Conservation (phyloP, 345 rosid species). For the Diplotaxis tenuifolia region DNA sequence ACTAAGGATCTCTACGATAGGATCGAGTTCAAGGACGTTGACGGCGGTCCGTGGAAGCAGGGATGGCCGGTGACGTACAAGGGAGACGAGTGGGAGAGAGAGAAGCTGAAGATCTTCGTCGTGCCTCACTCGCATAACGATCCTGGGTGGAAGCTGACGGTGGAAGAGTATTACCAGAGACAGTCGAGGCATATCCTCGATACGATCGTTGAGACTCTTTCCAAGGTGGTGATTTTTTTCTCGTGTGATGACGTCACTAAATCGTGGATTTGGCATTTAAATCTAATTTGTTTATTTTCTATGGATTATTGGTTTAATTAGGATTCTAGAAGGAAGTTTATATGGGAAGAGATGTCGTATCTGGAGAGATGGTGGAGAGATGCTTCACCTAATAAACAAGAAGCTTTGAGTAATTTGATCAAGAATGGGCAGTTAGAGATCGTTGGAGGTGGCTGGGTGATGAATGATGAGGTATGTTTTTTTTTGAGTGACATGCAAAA, state of each 20-base stretch:
- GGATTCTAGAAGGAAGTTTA: constrained; percentile 87
- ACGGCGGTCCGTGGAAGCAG: constrained; percentile 97
- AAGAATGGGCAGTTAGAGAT: constrained; percentile 93
- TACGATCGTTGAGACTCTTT: constrained; percentile 76
- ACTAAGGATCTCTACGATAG: constrained; percentile 84
- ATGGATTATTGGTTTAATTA: constrained; percentile 33
- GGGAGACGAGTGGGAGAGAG: constrained; percentile 85
- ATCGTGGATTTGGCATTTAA: not conserved
- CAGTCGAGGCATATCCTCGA: constrained; percentile 83
- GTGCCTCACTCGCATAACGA: constrained; percentile 98
- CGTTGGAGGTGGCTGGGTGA: constrained; percentile 99
- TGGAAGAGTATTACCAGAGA: constrained; percentile 87
- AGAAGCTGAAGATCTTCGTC: constrained; percentile 81
- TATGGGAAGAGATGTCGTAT: constrained; percentile 99
- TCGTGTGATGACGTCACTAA: constrained; percentile 31
- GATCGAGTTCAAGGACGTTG: constrained; percentile 76
- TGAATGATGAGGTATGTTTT: constrained; percentile 88
- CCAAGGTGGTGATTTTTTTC: constrained; percentile 68
- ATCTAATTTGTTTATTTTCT: not conserved
- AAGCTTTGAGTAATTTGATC: constrained; percentile 67
- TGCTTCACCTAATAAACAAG: constrained; percentile 59
- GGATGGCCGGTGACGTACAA: constrained; percentile 80
- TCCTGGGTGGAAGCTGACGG: constrained; percentile 98
- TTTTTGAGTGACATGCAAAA: not conserved
- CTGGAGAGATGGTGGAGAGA: constrained; percentile 99